Percentiles rank a stretch among this genome's conserved stretches.
Evolutionary conservation across 805 yeast genomes (phyloP).

Genomic region (Yarrowia sp.): DNA sequence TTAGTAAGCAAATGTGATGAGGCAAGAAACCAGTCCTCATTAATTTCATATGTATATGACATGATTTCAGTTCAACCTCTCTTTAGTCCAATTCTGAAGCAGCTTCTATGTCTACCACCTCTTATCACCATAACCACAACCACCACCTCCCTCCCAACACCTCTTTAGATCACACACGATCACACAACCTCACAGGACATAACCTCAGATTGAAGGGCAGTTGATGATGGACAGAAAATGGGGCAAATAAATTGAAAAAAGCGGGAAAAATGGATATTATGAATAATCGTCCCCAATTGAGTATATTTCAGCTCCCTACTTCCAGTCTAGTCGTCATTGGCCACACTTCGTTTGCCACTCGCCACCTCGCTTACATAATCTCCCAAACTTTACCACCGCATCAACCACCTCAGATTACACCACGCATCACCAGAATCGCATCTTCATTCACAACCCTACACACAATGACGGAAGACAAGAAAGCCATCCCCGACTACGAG

Average conservation of each 20-base stretch:
- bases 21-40: too few relatives aligned
- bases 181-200: not conserved
- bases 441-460: conserved; percentile 6
- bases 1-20: too few relatives aligned
- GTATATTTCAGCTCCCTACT: too few relatives aligned
- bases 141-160: not conserved
- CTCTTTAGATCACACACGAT: conserved; percentile 1
- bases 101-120: too few relatives aligned
- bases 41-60: too few relatives aligned
- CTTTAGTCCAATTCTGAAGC: too few relatives aligned
- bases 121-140: too few relatives aligned
- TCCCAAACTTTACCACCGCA: conserved; percentile 23
- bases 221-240: too few relatives aligned
- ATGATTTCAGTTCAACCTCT: too few relatives aligned
- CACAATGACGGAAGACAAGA: conserved; percentile 24
- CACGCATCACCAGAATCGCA: not conserved
- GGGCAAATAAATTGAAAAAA: not conserved
- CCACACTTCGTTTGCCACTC: not conserved
- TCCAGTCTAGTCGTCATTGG: too few relatives aligned
- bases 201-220: too few relatives aligned
- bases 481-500: conserved; percentile 72
- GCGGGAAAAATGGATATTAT: not conserved
- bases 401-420: conserved; percentile 2
- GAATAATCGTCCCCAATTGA: too few relatives aligned
- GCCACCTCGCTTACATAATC: conserved; percentile 15